Base-by-base conservation (phyloP, 2,329 filamentous ascomycete genomes). In the Aspergillus fischeri region DNA sequence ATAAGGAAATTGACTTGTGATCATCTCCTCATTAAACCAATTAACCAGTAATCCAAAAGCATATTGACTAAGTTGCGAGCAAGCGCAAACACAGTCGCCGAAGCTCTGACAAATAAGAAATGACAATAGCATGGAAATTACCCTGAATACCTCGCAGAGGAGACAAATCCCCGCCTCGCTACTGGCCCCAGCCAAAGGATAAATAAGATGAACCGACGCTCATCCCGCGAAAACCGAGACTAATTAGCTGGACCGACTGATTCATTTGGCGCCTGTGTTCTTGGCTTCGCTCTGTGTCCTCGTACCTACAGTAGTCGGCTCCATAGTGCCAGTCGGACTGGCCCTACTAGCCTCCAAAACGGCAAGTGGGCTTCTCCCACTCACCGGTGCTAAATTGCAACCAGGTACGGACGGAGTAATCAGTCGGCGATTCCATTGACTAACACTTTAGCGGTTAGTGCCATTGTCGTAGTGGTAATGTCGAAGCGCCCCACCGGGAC, bases 271-370 rank as follows among this genome's bases (percentile, higher is more conserved):
- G 32, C 32, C 32, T 17, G 4, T 38, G 14, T 32, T 44, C 41
- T 44, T 44, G n/a, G 41, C 41, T 66, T 66, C 63, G 64, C 62
- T 65, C 56, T 54, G 59, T 55, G 59, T 57, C 52, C 60, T 66
- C 62, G 70, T 72, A 70, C 70, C 69, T 72, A 70, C 69, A 69
- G 67, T 71, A 71, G 68, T 61, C 63, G 60, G 38, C 61, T 50
- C 38, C 41, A 44, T 28, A 55, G 58, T 45, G 49, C 49, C 54
- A 54, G 49, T 42, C 17, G 52, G 51, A 38, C 59, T 58, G 51
- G 47, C 27, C 27, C 52, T 35, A 27, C 29, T 50, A 49, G 27
- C 20, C 17, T 63, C 60, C 59, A 62, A 50, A 50, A 51, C 51
- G 51, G 60, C 63, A 66, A 68, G 65, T 62, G 65, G 54, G 60